Conservation (phyloP, 805 yeast species). For the Suhomyces sp. region DNA sequence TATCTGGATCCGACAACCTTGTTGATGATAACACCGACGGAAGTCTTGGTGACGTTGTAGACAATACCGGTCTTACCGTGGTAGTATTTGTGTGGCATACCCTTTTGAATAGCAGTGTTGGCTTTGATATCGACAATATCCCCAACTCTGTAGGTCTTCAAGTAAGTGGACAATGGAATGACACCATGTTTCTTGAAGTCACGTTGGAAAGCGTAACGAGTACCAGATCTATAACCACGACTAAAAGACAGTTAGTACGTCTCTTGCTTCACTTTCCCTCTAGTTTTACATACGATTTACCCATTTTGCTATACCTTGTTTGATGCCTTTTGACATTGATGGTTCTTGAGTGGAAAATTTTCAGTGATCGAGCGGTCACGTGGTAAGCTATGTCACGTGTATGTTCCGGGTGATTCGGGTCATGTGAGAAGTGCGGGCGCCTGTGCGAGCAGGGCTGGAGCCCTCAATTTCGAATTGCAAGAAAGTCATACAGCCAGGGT, state of each 20-base stretch:
- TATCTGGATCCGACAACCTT: conserved; percentile 99
- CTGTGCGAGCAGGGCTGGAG: not conserved
- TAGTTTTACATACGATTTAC: conserved; percentile 33
- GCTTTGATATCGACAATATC: conserved; percentile 99
- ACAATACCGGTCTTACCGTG: conserved; percentile 99
- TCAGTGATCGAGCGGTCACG: not conserved
- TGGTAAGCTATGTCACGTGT: not conserved
- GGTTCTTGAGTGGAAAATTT: conserved; percentile 6
- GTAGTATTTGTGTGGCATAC: conserved; percentile 99
- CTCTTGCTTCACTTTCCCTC: not conserved
- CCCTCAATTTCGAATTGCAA: not conserved
- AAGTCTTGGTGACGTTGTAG: conserved; percentile 97
- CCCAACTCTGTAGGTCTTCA: conserved; percentile 97
- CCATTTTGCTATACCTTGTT: conserved; percentile 25
- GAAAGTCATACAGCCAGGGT: too few species aligned
- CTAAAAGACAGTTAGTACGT: conserved; percentile 15
- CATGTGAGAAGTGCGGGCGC: not conserved
- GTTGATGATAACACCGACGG: conserved; percentile 98
- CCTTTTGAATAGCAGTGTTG: conserved; percentile 98
- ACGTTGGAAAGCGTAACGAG: conserved; percentile 99
- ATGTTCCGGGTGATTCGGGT: not conserved
- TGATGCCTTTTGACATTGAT: not conserved
- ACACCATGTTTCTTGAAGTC: conserved; percentile 98
- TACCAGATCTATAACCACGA: conserved; percentile 99
- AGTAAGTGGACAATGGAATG: conserved; percentile 91